Evolutionary conservation across 1,284 basidiomycete genomes (phyloP).

Genomic region (Marasmius oreades): DNA sequence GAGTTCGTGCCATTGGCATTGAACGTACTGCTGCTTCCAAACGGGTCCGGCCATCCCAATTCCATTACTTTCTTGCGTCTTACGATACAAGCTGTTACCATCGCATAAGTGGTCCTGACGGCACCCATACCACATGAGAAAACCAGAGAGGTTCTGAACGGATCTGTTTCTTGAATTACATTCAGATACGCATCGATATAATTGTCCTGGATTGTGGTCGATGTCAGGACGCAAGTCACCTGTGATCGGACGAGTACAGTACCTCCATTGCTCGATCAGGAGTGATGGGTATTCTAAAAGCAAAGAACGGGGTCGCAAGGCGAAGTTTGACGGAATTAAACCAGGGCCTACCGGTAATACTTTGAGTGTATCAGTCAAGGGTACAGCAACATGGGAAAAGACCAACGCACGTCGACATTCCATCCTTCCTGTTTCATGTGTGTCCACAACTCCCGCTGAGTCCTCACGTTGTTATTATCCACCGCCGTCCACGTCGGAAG

Average conservation of each 20-base stretch:
- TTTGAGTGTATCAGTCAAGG: conserved; percentile 23
- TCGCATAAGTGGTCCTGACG: conserved; percentile 95
- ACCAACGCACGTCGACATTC: conserved; percentile 74
- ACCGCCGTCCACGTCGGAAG: conserved; percentile 95
- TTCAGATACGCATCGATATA: conserved; percentile 92
- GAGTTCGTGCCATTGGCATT: conserved; percentile 19
- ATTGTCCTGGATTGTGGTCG: conserved; percentile 58
- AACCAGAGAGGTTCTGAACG: conserved; percentile 79
- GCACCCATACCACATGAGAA: conserved; percentile 99
- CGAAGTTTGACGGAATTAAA: conserved; percentile 11
- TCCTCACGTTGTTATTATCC: conserved; percentile 81
- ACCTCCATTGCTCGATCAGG: conserved; percentile 83
- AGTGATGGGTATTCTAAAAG: conserved; percentile 86
- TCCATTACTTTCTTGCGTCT: conserved; percentile 85
- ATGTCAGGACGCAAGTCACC: no score
- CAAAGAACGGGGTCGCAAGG: neutral
- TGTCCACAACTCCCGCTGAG: conserved; percentile 86
- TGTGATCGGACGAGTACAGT: conserved; percentile 8
- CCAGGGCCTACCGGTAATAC: conserved; percentile 57
- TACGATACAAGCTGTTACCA: conserved; percentile 91
- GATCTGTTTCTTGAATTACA: conserved; percentile 81
- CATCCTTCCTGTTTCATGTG: conserved; percentile 80
- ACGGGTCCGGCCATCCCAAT: conserved; percentile 77
- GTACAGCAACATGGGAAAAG: neutral
- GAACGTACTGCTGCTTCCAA: conserved; percentile 26